Evolutionary conservation across 805 yeast genomes (phyloP).

Genomic region (Candida oleophila): DNA sequence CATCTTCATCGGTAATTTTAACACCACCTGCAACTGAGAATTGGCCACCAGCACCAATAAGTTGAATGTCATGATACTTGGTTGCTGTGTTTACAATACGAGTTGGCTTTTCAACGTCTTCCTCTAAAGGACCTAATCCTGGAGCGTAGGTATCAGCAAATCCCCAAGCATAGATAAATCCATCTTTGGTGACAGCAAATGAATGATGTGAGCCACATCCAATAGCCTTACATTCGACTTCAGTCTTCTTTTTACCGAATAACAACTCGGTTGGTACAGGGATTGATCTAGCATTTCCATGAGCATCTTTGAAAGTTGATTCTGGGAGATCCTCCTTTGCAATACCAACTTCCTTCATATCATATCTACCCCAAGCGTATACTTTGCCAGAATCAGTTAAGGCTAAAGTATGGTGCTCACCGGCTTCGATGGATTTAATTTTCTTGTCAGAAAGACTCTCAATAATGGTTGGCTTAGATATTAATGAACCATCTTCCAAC

Average conservation of each 20-base stretch:
- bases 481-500: conserved; percentile 81
- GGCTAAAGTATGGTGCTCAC: conserved; percentile 92
- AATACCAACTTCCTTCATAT: conserved; percentile 91
- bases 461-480: conserved; percentile 74
- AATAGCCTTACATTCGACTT: conserved; percentile 39
- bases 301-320: conserved; percentile 72
- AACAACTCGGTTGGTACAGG: conserved; percentile 77
- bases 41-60: conserved; percentile 96
- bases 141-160: conserved; percentile 96
- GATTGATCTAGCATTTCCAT: conserved; percentile 78
- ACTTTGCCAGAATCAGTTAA: conserved; percentile 70
- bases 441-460: conserved; percentile 58
- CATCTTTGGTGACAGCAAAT: conserved; percentile 79
- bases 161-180: conserved; percentile 94
- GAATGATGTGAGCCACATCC: conserved; percentile 94
- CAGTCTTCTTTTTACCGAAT: conserved; percentile 29
- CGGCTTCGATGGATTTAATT: conserved; percentile 71
- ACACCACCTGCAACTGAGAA: conserved; percentile 87
- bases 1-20: conserved; percentile 53
- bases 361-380: conserved; percentile 86
- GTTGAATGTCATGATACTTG: conserved; percentile 63
- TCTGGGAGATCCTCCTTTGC: conserved; percentile 63
- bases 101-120: conserved; percentile 84
- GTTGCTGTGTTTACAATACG: conserved; percentile 94
- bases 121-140: conserved; percentile 91